Percentiles rank a stretch among this genome's conserved stretches.
Conservation (phyloP, 805 yeast species). For the Ogataea glucozyma region DNA sequence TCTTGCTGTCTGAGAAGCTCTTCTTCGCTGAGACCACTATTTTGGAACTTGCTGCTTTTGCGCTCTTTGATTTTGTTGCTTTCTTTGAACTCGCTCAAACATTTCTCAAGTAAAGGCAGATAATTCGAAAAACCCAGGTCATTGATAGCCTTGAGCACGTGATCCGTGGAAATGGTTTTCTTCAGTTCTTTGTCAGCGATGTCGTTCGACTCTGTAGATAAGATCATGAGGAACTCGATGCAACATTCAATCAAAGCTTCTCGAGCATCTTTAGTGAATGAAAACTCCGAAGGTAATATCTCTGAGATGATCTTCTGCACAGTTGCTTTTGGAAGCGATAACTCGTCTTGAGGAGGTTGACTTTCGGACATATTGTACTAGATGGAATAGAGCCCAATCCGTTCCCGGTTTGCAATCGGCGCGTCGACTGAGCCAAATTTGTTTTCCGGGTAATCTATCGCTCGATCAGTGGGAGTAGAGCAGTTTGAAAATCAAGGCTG, state of each 20-base stretch:
- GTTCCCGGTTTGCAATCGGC: constrained; percentile 4
- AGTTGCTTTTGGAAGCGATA: constrained; percentile 63
- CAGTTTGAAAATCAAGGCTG: constrained; percentile 1
- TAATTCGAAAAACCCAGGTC: constrained; percentile 87
- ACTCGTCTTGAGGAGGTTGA: constrained; percentile 33
- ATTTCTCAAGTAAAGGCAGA: constrained; percentile 76
- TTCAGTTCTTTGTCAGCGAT: constrained; percentile 95
- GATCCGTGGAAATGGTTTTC: constrained; percentile 96
- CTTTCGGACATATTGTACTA: constrained; percentile 23
- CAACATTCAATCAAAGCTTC: constrained; percentile 96
- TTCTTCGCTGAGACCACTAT: constrained; percentile 89
- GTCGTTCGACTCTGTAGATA: constrained; percentile 91
- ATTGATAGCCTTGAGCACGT: constrained; percentile 83
- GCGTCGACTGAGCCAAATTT: constrained; percentile 1
- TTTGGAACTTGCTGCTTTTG: constrained; percentile 89
- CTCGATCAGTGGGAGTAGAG: background rate
- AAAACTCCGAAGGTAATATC: constrained; percentile 82
- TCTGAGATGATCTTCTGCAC: constrained; percentile 94
- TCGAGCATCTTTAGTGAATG: constrained; percentile 89
- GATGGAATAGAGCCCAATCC: background rate
- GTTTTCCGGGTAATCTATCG: constrained; percentile 2
- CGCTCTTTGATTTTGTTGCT: constrained; percentile 84
- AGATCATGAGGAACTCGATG: constrained; percentile 91
- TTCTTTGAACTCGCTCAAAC: constrained; percentile 84
- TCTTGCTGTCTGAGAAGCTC: constrained; percentile 91